These are phyloP conservation scores for Raffaelea ambrosiae DNA, from an alignment of 2,329 filamentous ascomycete genomes.

Conservation along the genomic window DNA sequence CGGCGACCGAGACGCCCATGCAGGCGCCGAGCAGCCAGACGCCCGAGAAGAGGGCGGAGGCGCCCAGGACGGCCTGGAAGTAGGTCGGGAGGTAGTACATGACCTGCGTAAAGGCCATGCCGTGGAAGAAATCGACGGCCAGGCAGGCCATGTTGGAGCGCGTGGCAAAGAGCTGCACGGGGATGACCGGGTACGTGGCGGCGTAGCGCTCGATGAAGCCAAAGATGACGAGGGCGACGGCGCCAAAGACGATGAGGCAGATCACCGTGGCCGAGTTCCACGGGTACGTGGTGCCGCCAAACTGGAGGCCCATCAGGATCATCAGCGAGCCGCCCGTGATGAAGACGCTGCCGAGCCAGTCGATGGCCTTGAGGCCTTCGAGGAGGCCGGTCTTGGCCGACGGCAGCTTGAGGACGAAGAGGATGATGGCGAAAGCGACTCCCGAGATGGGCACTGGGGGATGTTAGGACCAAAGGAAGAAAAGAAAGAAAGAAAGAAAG, in stretches of 20 bases:
- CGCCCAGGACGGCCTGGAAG: constrained; percentile 59
- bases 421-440: constrained; percentile 34
- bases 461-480: no score
- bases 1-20: constrained; percentile 29
- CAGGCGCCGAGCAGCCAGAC: constrained; percentile 23
- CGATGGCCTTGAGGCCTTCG: constrained; percentile 55
- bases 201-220: constrained; percentile 55
- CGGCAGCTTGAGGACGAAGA: constrained; percentile 59
- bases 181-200: constrained; percentile 61
- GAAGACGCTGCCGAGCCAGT: constrained; percentile 37
- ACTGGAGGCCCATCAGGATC: constrained; percentile 61
- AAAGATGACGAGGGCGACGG: constrained; percentile 39
- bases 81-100: constrained; percentile 68
- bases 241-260: constrained; percentile 53
- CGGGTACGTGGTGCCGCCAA: constrained; percentile 48
- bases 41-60: constrained; percentile 51
- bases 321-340: constrained; percentile 60
- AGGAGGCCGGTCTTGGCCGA: constrained; percentile 55
- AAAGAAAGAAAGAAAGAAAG: not conserved
- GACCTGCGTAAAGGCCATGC: constrained; percentile 52
- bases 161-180: constrained; percentile 49
- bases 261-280: constrained; percentile 56
- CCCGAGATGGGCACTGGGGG: constrained; percentile 22
- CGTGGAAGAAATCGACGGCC: constrained; percentile 34
- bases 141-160: constrained; percentile 49